phyloP scores from a whole-genome alignment of 106 monocot species.

The Iris macrosiphon region DNA sequence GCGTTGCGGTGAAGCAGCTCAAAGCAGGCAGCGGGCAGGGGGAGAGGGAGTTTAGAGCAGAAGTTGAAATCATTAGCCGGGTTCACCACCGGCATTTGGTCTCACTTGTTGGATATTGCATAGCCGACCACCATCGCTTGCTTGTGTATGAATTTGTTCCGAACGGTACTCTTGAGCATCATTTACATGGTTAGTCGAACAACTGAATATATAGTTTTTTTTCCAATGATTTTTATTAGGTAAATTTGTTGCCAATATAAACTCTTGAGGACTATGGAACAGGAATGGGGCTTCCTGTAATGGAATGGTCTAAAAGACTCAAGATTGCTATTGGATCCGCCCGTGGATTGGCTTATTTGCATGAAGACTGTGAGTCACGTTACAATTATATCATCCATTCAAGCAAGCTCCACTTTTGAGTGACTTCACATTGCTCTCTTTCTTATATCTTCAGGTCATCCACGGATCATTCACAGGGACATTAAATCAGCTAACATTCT shows the following conservation, averaged over 20 bases:
- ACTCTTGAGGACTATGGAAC: too few species aligned
- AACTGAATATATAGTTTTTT: too few species aligned
- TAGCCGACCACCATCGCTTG: constrained; percentile 50
- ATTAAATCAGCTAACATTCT: constrained; percentile 94
- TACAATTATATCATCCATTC: background rate
- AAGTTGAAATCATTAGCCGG: constrained; percentile 84
- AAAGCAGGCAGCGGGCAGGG: constrained; percentile 78
- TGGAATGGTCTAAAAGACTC: constrained; percentile 79
- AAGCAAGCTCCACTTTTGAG: too few species aligned
- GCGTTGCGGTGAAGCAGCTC: constrained; percentile 78
- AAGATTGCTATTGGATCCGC: constrained; percentile 78
- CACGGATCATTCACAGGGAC: constrained; percentile 81
- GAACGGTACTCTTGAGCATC: constrained; percentile 73
- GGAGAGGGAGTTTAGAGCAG: constrained; percentile 77
- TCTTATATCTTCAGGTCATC: constrained; percentile 52
- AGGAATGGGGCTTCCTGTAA: constrained; percentile 21
- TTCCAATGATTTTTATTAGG: too few species aligned
- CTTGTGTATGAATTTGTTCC: constrained; percentile 81
- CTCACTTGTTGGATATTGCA: constrained; percentile 74
- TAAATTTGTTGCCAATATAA: too few species aligned
- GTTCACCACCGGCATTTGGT: constrained; percentile 83
- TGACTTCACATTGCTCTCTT: background rate
- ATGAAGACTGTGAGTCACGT: constrained; percentile 90
- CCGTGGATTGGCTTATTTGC: constrained; percentile 80
- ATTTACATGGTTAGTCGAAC: constrained; percentile 89